A percentile compares a stretch with the other conserved stretches of the same genome.
Evolutionary conservation across 1,284 basidiomycete species (phyloP).

Genomic region (Paramarasmius palmivorus): DNA sequence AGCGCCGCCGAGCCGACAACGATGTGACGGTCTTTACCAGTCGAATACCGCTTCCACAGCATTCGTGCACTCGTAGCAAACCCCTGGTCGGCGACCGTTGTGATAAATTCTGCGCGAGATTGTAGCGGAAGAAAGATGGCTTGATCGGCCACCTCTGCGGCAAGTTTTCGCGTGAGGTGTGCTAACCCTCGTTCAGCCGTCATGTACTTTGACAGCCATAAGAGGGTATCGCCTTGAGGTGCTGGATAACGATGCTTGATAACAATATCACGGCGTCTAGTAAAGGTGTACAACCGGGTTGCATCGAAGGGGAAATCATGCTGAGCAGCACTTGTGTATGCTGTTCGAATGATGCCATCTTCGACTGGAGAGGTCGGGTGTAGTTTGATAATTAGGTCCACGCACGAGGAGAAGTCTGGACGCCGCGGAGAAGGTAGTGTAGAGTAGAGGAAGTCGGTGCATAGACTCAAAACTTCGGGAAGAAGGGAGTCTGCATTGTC

Average conservation of each 20-base stretch:
- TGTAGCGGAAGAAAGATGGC: conserved; percentile 40
- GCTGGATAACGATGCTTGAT: conserved; percentile 41
- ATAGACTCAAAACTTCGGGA: conserved; percentile 24
- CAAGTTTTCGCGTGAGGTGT: conserved; percentile 38
- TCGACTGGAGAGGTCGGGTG: conserved; percentile 38
- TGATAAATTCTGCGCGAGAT: conserved; percentile 49
- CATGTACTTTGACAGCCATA: conserved; percentile 54
- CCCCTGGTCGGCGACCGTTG: conserved; percentile 43
- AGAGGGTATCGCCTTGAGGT: conserved; percentile 43
- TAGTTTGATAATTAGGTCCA: conserved; percentile 29
- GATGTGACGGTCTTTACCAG: conserved; percentile 37
- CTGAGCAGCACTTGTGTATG: conserved; percentile 41
- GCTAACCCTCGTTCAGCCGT: conserved; percentile 34
- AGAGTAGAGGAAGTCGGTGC: conserved; percentile 36
- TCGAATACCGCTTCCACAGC: conserved; percentile 57
- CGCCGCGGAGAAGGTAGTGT: conserved; percentile 34
- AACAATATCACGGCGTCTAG: conserved; percentile 32
- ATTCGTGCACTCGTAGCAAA: conserved; percentile 45
- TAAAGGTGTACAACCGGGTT: conserved; percentile 40
- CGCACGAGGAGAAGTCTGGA: conserved; percentile 27
- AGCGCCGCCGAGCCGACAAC: conserved; percentile 47
- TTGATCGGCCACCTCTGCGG: conserved; percentile 44
- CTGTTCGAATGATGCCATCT: conserved; percentile 38
- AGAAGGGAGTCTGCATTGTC: background rate
- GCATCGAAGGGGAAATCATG: conserved; percentile 31